Base-by-base conservation (phyloP, 2,329 filamentous ascomycete species). In the Talaromyces sp. region DNA sequence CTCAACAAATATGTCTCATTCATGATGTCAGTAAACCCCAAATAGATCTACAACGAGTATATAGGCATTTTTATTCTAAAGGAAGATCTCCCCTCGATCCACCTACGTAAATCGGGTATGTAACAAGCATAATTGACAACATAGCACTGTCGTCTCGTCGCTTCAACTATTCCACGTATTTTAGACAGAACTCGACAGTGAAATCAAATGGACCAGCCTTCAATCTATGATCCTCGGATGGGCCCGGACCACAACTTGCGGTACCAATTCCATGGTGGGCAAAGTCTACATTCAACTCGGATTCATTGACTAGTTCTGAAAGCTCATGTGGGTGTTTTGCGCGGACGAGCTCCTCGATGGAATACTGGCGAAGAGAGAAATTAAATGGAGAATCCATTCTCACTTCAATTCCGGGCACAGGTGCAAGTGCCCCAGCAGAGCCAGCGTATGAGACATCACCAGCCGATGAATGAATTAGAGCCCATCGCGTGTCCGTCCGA, bases 261-360 rank as follows among this genome's bases (percentile, higher is more conserved):
- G 69, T 73, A 2, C 73, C 73, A 2, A 75, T 58, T 1, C 73
- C 73, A 50, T 74, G 69, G 58, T 74, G 71, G 18, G 72, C 70
- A 54, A 69, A 67, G 58, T 75, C 73, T 9, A 75, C 60, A 18
- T 70, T 66, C 37, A 74, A 66, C 62, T 66, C 67, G 39, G 63
- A 68, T 35, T 68, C 64, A 28, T 65, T 66, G 18, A 65, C 52
- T 35, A 63, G 37, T 64, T 76, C 76, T 60, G 55, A 58, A 16
- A 70, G 66, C 50, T 69, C 67, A 42, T 66, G 59, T 3, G 67
- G 63, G 46, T 70, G 68, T 16, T 60, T 64, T 9, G 68, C 67
- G 9, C 57, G 50, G 31, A 69, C 67, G n/a, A 69, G 61, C 5
- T 58, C 58, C 48, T 66, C 35, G 1, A 67, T 46, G 5, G 48